These are phyloP conservation scores for Heracleum sosnowskyi DNA, from an alignment of 129 eudicot species.

Conservation along the genomic window DNA sequence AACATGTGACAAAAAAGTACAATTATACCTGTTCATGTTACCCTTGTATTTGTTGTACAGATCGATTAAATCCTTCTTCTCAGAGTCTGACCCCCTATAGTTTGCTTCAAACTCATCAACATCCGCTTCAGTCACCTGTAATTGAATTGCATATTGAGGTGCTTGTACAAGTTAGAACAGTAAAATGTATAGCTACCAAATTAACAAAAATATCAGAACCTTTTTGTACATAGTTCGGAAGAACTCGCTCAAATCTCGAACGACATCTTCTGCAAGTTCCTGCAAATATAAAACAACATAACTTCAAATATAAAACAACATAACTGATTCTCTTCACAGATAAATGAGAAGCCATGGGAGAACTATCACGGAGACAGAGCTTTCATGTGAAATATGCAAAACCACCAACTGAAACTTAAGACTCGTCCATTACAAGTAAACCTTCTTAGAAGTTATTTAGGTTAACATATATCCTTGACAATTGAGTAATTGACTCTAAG, in stretches of 20 bases:
- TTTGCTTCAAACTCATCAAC: conserved; percentile 93
- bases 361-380: not conserved
- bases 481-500: not conserved
- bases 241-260: conserved; percentile 61
- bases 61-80: conserved; percentile 75
- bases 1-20: not conserved
- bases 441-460: not conserved
- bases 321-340: not conserved
- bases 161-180: not conserved
- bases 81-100: conserved; percentile 87
- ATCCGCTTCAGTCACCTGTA: conserved; percentile 86
- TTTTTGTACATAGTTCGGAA: conserved; percentile 75
- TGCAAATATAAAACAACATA: conserved; percentile 22
- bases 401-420: not conserved
- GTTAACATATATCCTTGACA: not conserved
- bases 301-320: conserved; percentile 12
- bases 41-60: conserved; percentile 81
- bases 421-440: not conserved
- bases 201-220: conserved; percentile 33
- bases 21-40: conserved; percentile 67
- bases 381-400: not conserved
- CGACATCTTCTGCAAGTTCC: conserved; percentile 95
- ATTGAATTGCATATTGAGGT: conserved; percentile 2
- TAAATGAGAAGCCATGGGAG: not conserved
- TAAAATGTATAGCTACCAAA: not conserved